Base-by-base conservation (phyloP, 345 rosid species). In the Lumnitzera littorea region DNA sequence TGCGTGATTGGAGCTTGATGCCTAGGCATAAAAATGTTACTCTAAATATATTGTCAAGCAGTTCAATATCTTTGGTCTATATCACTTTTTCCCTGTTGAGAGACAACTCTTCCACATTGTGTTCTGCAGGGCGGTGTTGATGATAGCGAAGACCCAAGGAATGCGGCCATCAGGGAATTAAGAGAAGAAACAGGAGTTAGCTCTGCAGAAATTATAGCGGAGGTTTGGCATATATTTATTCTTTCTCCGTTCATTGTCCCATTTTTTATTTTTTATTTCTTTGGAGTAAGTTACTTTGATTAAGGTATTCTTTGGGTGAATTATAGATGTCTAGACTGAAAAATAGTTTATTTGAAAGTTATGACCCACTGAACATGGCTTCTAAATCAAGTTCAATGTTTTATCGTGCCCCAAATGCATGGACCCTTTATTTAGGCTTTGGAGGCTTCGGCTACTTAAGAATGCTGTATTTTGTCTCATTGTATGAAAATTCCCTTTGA, bases 161-260 rank as follows among this genome's bases (percentile, higher is more conserved):
- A 14, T 74, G 99, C 99, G 4, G 99, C 84, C 43, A 56, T 80
- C 56, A 80, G 99, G 72, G 97, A 88, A 78, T 76, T 94, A 61
- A 88, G 78, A 78, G 99, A 94, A 76, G 97, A 94, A 68, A 90
- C 97, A 0, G 97, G 96, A 17, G 78, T 94, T 56, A 73, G 72
- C 65, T 88, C 99, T 0, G 99, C 95, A 15, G 86, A 87, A 69
- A 68, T 86, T 48, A 27, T 90, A 16, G 78, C 97, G 2, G 97
- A 90, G 97, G 99, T 85, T 59, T 63, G 70, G 60, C 55, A 76
- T 67, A 62, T 59, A 31, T 50, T 57, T 27, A 43, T 20, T 24
- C 48, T 11, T 52, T 41, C 69, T 24, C 47, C 12, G 17, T 46
- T 20, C 23, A 29, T 46, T 29, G 29, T 12, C 20, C 27, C 23